Evolutionary conservation across 2,329 filamentous ascomycete species (phyloP).

Genomic region (Aaosphaeria pasadenensis): DNA sequence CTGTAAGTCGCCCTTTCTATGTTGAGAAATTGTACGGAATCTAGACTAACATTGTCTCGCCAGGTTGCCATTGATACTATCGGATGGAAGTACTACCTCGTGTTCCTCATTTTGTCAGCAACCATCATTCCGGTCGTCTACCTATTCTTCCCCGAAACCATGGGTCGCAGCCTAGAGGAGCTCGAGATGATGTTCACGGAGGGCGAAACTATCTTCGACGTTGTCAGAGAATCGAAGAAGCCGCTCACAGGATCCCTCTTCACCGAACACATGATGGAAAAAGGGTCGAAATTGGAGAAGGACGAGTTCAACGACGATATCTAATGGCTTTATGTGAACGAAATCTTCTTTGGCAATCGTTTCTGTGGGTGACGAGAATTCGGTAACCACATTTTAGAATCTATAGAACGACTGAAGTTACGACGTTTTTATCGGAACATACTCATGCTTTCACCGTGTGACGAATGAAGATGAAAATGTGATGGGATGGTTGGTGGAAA

Average conservation of each 20-base stretch:
- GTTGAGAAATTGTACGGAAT: background rate
- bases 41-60: background rate
- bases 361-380: no score
- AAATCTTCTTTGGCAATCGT: background rate
- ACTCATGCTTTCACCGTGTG: no score
- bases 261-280: background rate
- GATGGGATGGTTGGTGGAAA: no score
- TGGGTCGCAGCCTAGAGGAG: conserved; percentile 49
- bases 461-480: no score
- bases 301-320: background rate
- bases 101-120: conserved; percentile 47
- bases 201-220: conserved; percentile 28
- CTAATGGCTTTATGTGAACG: background rate
- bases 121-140: conserved; percentile 46
- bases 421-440: no score
- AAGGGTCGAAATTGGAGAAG: background rate
- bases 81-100: conserved; percentile 52
- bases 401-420: no score
- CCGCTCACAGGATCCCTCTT: conserved; percentile 11
- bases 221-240: conserved; percentile 20
- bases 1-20: conserved; percentile 35
- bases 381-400: no score
- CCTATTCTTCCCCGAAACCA: conserved; percentile 49
- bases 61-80: conserved; percentile 49
- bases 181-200: conserved; percentile 41